Percentiles rank a stretch among this genome's conserved stretches.
These are phyloP conservation scores for Xylaria sp. DNA, from an alignment of 2,329 filamentous ascomycete species.

Conservation along the genomic window DNA sequence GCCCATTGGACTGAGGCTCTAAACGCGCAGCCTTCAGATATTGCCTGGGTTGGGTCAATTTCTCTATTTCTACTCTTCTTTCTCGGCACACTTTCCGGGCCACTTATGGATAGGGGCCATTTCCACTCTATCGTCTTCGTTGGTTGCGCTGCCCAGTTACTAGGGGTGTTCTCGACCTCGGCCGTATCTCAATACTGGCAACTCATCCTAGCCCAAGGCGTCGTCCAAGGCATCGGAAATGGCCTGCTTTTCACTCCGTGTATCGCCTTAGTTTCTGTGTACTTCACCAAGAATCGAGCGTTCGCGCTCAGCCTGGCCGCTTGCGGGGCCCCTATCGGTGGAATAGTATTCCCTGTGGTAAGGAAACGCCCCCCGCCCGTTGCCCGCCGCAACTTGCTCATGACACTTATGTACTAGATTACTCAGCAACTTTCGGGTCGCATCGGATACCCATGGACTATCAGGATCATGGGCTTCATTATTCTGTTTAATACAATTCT, in stretches of 20 bases:
- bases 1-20: too few relatives aligned
- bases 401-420: too few relatives aligned
- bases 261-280: background rate
- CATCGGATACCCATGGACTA: slow-evolving; percentile 5
- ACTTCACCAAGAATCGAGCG: slow-evolving; percentile 3
- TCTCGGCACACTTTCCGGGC: slow-evolving; percentile 11
- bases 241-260: slow-evolving; percentile 5
- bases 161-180: slow-evolving; percentile 6
- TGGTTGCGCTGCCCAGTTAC: background rate
- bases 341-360: slow-evolving; percentile 4
- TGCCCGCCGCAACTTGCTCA: too few relatives aligned
- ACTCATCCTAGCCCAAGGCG: slow-evolving; percentile 8
- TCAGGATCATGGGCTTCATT: slow-evolving; percentile 22
- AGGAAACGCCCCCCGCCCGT: too few relatives aligned
- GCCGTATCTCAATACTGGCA: slow-evolving; percentile 12
- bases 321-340: slow-evolving; percentile 1
- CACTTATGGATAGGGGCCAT: slow-evolving; percentile 3
- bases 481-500: slow-evolving; percentile 29
- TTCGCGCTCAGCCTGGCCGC: slow-evolving; percentile 5
- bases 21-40: too few relatives aligned
- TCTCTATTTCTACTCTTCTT: slow-evolving; percentile 9
- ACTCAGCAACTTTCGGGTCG: too few relatives aligned
- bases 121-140: slow-evolving; percentile 5
- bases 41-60: slow-evolving; percentile 4
- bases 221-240: slow-evolving; percentile 5